Evolutionary conservation across 371 early-diverging fungal species (phyloP), one percentile per base, ranked within the genome.

Genomic region (Mucor plumbeus): DNA sequence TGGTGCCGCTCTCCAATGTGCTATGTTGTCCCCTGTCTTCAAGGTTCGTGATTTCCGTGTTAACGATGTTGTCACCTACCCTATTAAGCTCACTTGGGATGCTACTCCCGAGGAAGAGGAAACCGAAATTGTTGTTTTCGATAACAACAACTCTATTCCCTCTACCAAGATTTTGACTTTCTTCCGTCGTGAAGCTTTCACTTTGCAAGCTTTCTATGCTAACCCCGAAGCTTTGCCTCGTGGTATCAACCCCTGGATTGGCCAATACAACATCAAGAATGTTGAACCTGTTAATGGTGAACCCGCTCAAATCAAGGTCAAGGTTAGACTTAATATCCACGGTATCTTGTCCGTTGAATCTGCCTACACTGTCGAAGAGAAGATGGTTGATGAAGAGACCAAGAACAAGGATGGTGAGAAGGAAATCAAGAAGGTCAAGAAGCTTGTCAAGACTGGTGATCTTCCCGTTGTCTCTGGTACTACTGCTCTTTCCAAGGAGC

Each of bases 21-120:
- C 99, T 75, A 96, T 97, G 82, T 81, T 95, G 64, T 95, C 96
- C 39, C 99, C 99, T n/a, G 93, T 94, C 60, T 97, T 98, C 92
- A 94, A 94, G 82, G 97, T 97, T 70, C 95, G 98, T 70, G 97
- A 97, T 62, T 97, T 97, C 81, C 76, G 89, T 39, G 90, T 97
- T 70, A 88, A 93, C 72, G 99, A 98, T 83, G 86, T 94, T 76
- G 91, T 90, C 75, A 81, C 81, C 65, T 80, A 84, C 57, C 84
- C 84, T 59, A 81, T 84, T 74, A 87, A 87, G 74, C 79, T 90
- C 75, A 82, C 85, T 63, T 93, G 93, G 92, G 87, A 87, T 56
- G 82, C 84, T 7, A 82, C 87, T n/a, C 85, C 82, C 57, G 90
- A 88, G 63, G 91, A 88, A 71, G 88, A 92, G 55, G 87, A 86